Evolutionary conservation across 2,329 filamentous ascomycete species (phyloP).

Genomic region (Xylaria polymorpha): DNA sequence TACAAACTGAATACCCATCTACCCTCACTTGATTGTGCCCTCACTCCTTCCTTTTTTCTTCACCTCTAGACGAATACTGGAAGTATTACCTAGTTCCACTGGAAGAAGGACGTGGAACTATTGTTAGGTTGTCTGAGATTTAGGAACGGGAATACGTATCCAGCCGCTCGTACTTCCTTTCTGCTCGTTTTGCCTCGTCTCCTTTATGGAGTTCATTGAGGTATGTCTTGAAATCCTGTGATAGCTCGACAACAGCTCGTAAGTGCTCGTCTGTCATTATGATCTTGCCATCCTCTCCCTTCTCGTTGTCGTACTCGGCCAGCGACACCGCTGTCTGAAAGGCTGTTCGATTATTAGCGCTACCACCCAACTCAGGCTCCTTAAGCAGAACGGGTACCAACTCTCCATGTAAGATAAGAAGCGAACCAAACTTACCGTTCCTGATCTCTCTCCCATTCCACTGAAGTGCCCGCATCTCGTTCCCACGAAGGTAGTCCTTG

Average conservation of each 20-base stretch:
- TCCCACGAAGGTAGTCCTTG: conserved; percentile 41
- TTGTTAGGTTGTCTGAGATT: not conserved
- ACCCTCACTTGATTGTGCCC: not conserved
- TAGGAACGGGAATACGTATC: conserved; percentile 15
- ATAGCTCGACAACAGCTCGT: conserved; percentile 46
- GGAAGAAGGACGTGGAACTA: not conserved
- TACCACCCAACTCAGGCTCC: not conserved
- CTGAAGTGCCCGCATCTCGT: conserved; percentile 35
- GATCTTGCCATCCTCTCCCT: conserved; percentile 46
- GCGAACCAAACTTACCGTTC: conserved; percentile 32
- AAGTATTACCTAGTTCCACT: not conserved
- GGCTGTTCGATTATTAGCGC: conserved; percentile 30
- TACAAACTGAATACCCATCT: too few relatives aligned
- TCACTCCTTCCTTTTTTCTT: not conserved
- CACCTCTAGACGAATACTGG: not conserved
- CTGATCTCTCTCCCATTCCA: conserved; percentile 45
- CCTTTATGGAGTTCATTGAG: conserved; percentile 40
- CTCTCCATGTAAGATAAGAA: not conserved
- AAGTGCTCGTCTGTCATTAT: conserved; percentile 46
- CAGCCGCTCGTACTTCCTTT: conserved; percentile 28
- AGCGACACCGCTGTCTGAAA: conserved; percentile 52
- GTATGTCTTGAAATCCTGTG: conserved; percentile 48
- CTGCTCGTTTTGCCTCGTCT: conserved; percentile 36
- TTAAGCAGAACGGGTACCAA: not conserved
- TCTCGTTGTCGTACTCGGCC: conserved; percentile 49